Evolutionary conservation across 2,329 filamentous ascomycete species (phyloP), one percentile per base, ranked within the genome.

Genomic region (Taxawa tesnikishii): DNA sequence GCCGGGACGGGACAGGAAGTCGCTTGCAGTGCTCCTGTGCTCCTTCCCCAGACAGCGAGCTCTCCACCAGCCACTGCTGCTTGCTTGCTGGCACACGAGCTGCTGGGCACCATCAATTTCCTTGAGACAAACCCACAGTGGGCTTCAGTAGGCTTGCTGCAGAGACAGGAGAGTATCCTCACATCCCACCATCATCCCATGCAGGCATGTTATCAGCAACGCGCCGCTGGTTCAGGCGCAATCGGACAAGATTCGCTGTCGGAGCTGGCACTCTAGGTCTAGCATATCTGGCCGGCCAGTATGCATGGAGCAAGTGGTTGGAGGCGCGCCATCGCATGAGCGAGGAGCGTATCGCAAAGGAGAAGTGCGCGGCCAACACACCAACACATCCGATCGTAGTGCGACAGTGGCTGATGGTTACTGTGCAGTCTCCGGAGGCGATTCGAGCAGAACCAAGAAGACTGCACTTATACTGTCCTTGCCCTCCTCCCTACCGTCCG

Each of bases 401-500:
- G n/a, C n/a, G n/a, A 23, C 40, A 36, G 28, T 11, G 21, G 18
- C 26, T 31, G 23, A 37, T 31, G 7, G 26, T 7, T 3, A 11
- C 9, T 11, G 7, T 12, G 29, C 48, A 96, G 88, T 58, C 73
- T 98, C 39, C 85, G 87, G 31, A 81, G 90, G 37, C 82, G 90
- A 51, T 98, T 98, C 61, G 84, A 96, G 57, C 90, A 98, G 60
- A 98, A 98, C 58, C 90, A 98, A 55, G 88, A 94, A 54, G 90
- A 98, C 59, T 98, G 90, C 61, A 94, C 88, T 29, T 94, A 92
- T 55, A 98, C 90, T 23, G 85, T 96, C 27, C 76, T 96, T n/a
- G 90, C 88, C 17, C 75, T 98, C 34, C 70, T 98, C 7, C 90
- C 90, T 4, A 93, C 88, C 19, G 83, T 85, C 5, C 87, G 87